phyloP scores from a whole-genome alignment of 1,284 basidiomycete genomes.

The Trametes hirsuta region DNA sequence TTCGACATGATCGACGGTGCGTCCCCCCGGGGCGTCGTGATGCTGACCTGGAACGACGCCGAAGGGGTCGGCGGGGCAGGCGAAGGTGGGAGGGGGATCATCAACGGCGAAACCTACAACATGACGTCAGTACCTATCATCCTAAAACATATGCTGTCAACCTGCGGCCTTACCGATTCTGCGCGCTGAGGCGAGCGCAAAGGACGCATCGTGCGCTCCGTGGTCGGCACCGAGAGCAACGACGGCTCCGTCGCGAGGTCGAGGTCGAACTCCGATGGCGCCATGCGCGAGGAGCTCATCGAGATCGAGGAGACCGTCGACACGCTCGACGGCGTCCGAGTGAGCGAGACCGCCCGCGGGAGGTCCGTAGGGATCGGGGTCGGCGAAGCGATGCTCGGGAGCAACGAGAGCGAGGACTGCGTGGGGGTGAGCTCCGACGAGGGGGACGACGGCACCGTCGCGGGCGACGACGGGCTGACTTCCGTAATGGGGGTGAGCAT shows the following conservation, averaged over 20 bases:
- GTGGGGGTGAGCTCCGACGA: constrained; percentile 37
- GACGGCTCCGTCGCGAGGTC: constrained; percentile 57
- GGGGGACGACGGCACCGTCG: constrained; percentile 28
- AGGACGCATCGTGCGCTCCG: constrained; percentile 12
- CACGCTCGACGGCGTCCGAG: constrained; percentile 42
- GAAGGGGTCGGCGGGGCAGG: constrained; percentile 39
- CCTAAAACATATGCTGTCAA: not conserved
- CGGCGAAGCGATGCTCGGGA: constrained; percentile 34
- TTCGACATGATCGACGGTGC: constrained; percentile 58
- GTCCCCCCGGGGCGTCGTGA: constrained; percentile 66
- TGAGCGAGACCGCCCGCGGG: constrained; percentile 27
- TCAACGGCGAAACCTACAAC: constrained; percentile 35
- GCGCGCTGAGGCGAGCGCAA: constrained; percentile 19
- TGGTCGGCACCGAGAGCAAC: constrained; percentile 45
- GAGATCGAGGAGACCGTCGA: constrained; percentile 48
- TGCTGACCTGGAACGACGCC: constrained; percentile 56
- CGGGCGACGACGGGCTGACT: constrained; percentile 34
- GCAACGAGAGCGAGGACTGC: constrained; percentile 31
- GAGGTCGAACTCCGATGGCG: constrained; percentile 40
- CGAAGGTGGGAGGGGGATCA: constrained; percentile 42
- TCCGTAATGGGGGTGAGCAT: constrained; percentile 41
- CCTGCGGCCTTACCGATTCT: constrained; percentile 40
- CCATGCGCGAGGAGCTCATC: constrained; percentile 40
- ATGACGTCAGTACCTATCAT: constrained; percentile 15
- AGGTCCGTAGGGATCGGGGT: constrained; percentile 28